phyloP scores from a whole-genome alignment of 371 early-diverging fungal genomes.

The Mortierella sp. region DNA sequence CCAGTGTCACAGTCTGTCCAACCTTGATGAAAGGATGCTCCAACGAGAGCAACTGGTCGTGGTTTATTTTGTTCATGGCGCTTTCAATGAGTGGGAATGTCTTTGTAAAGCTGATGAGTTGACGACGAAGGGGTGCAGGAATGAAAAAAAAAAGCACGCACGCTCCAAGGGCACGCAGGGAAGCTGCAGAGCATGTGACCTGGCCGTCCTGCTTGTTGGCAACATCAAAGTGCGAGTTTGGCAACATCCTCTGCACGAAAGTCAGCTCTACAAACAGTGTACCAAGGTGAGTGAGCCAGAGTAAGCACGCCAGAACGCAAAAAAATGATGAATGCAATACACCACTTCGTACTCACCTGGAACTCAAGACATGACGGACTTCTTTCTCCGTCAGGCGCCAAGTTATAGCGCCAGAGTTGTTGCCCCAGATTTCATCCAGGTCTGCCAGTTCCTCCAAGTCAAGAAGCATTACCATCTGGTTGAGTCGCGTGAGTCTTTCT shows the following conservation, averaged over 20 bases:
- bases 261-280: slow-evolving; percentile 52
- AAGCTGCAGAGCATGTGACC: neutral
- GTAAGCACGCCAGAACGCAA: neutral
- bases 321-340: neutral
- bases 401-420: slow-evolving; percentile 64
- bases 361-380: slow-evolving; percentile 64
- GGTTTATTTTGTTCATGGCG: slow-evolving; percentile 78
- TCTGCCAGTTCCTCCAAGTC: slow-evolving; percentile 83
- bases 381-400: slow-evolving; percentile 77
- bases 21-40: slow-evolving; percentile 93
- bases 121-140: neutral
- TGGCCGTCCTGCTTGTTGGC: neutral
- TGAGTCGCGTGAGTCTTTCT: slow-evolving; percentile 80
- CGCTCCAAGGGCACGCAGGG: neutral
- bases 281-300: neutral
- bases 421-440: slow-evolving; percentile 79
- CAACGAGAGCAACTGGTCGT: slow-evolving; percentile 80
- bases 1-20: slow-evolving; percentile 6
- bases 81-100: neutral
- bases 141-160: neutral
- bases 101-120: neutral
- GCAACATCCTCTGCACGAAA: slow-evolving; percentile 61
- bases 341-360: slow-evolving; percentile 48
- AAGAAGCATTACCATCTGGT: slow-evolving; percentile 82
- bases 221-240: slow-evolving; percentile 51